Base-by-base conservation (phyloP, 2,329 filamentous ascomycete species). In the Epichloe coenophiala region DNA sequence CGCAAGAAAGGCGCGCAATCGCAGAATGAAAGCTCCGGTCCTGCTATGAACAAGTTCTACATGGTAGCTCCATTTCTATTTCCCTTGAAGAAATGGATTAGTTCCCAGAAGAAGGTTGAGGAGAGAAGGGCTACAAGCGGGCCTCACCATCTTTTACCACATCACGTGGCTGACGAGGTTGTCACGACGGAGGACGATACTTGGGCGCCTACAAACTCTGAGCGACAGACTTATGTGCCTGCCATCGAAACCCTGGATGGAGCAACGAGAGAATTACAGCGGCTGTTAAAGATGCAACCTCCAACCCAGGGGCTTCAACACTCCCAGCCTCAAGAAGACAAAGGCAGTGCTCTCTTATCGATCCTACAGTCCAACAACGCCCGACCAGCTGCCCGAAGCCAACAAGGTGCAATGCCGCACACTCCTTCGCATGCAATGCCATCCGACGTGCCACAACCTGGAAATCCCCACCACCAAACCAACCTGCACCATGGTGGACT, bases 51-150 rank as follows among this genome's bases (percentile, higher is more conserved):
- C 65, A 96, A 91, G 62, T 97, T 96, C 65, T 98, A 96, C 68
- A 96, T 97, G 88, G 93, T 98, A n/a, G 89, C 89, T 0, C 90
- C 91, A 0, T 98, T 98, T 63, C 73, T 97, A 50, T 81, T 81
- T 1, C 86, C 82, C 5, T 68, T 98, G 46, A 90, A 88, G 67
- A 88, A 88, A 64, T 97, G 90, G 90, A 88, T 97, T 44, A 72
- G 81, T n/a, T 79, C 84, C 56, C 88, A 95, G 68, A 84, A 80
- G 71, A 89, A 84, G 68, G 74, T 77, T n/a, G 86, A 87, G 58
- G 71, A 72, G 8, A 71, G 72, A 58, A 71, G 69, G 55, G 63
- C 66, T 17, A 59, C 68, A 31, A 70, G 63, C 38, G 65, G 63
- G 35, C 64, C 66, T 13, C 69, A 75, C 5, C 63, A 70, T 17